Evolutionary conservation across 805 yeast species (phyloP).

Genomic region (Nakazawaea populi): DNA sequence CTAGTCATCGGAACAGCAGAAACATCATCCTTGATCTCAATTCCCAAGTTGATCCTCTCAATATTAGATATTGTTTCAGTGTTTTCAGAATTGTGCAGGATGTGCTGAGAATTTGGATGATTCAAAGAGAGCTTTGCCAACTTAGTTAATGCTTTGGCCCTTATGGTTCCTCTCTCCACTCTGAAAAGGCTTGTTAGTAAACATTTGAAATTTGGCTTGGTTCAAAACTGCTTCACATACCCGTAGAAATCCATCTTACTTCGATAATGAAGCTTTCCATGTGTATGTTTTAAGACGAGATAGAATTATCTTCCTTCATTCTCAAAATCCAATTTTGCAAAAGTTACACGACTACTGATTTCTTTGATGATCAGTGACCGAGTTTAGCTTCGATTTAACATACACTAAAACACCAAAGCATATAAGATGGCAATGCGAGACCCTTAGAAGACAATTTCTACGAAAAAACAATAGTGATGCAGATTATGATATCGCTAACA

Average conservation of each 20-base stretch:
- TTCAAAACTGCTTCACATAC: background rate
- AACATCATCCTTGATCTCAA: conserved; percentile 14
- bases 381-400: no score
- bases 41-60: conserved; percentile 16
- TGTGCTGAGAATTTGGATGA: conserved; percentile 13
- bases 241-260: conserved; percentile 9
- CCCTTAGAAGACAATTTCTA: background rate
- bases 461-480: background rate
- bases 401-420: no score
- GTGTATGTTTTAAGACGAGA: background rate
- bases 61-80: conserved; percentile 14
- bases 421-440: no score
- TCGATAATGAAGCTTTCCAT: background rate
- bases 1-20: conserved; percentile 35
- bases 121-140: conserved; percentile 31
- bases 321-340: no score
- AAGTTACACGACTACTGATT: no score
- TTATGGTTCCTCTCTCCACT: conserved; percentile 31
- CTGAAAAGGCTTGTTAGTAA: background rate
- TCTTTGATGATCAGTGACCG: no score
- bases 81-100: background rate
- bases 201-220: background rate
- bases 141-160: conserved; percentile 30
- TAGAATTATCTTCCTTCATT: no score
- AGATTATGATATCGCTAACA: conserved; percentile 1